Evolutionary conservation across 179 eudicot species (phyloP).

Genomic region (Beta corolliflora): DNA sequence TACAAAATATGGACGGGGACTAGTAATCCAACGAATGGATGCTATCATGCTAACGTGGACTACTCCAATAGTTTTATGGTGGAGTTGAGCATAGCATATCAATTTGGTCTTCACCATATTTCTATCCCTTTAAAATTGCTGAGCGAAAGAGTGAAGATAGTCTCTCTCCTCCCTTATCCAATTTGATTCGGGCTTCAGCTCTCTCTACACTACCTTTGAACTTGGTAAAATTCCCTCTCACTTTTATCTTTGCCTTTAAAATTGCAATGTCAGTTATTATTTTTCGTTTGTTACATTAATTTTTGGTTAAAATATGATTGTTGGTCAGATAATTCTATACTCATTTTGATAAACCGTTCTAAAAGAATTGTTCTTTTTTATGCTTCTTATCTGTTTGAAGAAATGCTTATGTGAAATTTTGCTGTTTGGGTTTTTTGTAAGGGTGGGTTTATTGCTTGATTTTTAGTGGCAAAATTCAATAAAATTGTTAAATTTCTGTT

Average conservation of each 20-base stretch:
- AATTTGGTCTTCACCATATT: background rate
- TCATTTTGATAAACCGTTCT: background rate
- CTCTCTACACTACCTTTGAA: background rate
- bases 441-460: background rate
- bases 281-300: conserved; percentile 5
- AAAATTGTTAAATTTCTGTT: background rate
- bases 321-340: background rate
- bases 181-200: conserved; percentile 12
- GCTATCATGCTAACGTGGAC: background rate
- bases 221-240: conserved; percentile 15
- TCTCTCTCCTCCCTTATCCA: conserved; percentile 31
- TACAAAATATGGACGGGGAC: too few relatives aligned
- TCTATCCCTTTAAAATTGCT: background rate
- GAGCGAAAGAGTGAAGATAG: background rate
- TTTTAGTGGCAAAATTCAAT: background rate
- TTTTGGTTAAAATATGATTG: background rate
- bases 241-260: background rate
- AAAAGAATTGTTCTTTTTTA: background rate
- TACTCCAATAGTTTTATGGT: background rate
- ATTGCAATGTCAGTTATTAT: background rate
- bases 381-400: conserved; percentile 24
- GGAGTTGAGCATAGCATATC: conserved; percentile 11
- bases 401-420: conserved; percentile 14
- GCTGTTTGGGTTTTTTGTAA: background rate
- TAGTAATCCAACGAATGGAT: background rate